These are phyloP conservation scores for Triticum turgidum DNA, from an alignment of 176 grass and related monocot species.

Conservation along the genomic window DNA sequence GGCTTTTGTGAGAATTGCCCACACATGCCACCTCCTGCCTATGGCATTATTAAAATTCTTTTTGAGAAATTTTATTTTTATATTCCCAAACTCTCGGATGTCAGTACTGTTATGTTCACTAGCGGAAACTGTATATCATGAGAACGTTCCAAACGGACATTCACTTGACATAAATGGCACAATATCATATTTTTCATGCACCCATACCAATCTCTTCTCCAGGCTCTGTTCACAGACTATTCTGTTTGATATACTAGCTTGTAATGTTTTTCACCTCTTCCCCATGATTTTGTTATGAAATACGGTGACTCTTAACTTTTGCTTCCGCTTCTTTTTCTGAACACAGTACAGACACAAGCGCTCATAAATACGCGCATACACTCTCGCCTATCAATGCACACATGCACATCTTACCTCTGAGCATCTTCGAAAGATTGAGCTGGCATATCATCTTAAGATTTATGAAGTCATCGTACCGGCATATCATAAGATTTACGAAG, in stretches of 20 bases:
- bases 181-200: neutral
- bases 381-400: too few relatives aligned
- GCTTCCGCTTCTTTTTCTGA: too few relatives aligned
- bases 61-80: neutral
- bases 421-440: too few relatives aligned
- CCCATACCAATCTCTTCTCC: neutral
- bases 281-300: too few relatives aligned
- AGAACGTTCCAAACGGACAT: neutral
- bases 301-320: too few relatives aligned
- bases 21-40: constrained; percentile 11
- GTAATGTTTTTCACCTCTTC: too few relatives aligned
- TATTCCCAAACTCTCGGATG: neutral
- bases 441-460: too few relatives aligned
- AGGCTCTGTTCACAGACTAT: neutral
- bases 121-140: constrained; percentile 4
- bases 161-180: neutral
- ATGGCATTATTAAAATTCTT: neutral
- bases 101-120: neutral
- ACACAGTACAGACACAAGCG: too few relatives aligned
- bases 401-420: too few relatives aligned
- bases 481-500: too few relatives aligned
- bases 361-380: too few relatives aligned
- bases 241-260: neutral
- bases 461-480: too few relatives aligned
- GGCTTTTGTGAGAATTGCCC: constrained; percentile 43